These are phyloP conservation scores for Ziziphus jujuba DNA, from an alignment of 306 rosid species.

Conservation along the genomic window DNA sequence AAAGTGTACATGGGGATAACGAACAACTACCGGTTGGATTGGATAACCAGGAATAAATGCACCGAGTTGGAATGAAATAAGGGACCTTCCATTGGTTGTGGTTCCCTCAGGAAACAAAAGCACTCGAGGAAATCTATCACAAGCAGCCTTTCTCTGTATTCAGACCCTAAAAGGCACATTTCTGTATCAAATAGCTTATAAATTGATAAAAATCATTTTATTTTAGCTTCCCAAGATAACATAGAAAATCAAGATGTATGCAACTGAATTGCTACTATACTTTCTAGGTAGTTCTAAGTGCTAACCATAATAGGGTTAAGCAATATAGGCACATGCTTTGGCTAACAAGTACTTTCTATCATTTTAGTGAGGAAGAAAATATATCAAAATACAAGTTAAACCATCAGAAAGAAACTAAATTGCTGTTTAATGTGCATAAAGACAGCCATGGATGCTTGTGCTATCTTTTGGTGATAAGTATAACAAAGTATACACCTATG, in stretches of 20 bases:
- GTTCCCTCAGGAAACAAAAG: conserved; percentile 99
- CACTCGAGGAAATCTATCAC: conserved; percentile 82
- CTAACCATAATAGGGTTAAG: neutral
- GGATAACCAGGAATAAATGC: conserved; percentile 87
- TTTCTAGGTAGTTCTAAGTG: neutral
- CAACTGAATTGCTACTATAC: neutral
- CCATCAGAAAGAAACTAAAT: no score
- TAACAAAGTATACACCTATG: no score
- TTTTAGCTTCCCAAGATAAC: conserved; percentile 1
- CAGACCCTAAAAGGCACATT: conserved; percentile 91
- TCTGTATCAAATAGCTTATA: conserved; percentile 95
- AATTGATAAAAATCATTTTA: conserved; percentile 40
- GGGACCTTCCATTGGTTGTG: conserved; percentile 83
- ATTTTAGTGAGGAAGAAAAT: no score
- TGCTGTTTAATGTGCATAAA: no score
- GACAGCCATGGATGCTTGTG: no score
- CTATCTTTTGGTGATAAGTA: no score
- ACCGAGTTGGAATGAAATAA: conserved; percentile 94
- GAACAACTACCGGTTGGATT: conserved; percentile 84
- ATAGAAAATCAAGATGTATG: neutral
- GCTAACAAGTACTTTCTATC: no score
- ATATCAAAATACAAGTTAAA: no score
- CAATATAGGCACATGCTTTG: no score
- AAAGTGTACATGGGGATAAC: conserved; percentile 96
- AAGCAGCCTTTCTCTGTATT: conserved; percentile 95